Evolutionary conservation across 306 rosid genomes (phyloP).

Genomic region (Psophocarpus tetragonolobus): DNA sequence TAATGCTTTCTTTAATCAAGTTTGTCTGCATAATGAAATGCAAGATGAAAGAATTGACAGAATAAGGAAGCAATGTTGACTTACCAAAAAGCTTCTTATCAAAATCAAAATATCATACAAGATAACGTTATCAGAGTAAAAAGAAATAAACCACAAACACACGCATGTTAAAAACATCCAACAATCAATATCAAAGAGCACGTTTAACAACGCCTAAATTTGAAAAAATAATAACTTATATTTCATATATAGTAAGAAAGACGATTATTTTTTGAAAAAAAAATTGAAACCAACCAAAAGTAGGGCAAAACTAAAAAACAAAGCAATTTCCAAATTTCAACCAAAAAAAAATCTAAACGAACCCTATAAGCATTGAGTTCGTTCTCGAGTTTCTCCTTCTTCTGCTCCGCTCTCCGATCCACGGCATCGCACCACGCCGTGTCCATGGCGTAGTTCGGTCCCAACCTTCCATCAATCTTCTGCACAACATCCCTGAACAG

Average conservation of each 20-base stretch:
- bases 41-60: constrained; percentile 26
- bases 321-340: background rate
- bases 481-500: constrained; percentile 73
- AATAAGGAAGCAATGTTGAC: background rate
- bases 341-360: background rate
- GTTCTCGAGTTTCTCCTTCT: constrained; percentile 92
- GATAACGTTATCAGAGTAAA: background rate
- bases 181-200: background rate
- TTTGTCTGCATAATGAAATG: constrained; percentile 68
- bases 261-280: background rate
- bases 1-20: constrained; percentile 95
- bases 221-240: background rate
- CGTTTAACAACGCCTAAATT: background rate
- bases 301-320: background rate
- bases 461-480: constrained; percentile 78
- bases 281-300: background rate
- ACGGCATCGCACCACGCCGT: constrained; percentile 69
- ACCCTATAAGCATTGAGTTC: constrained; percentile 95
- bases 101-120: constrained; percentile 1
- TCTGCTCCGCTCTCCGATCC: constrained; percentile 84
- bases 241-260: background rate
- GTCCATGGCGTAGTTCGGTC: constrained; percentile 62
- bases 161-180: background rate
- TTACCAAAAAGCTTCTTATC: background rate
- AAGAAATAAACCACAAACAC: constrained; percentile 10